Evolutionary conservation across 2,329 filamentous ascomycete genomes (phyloP).

Genomic region (Venturia aucupariae): DNA sequence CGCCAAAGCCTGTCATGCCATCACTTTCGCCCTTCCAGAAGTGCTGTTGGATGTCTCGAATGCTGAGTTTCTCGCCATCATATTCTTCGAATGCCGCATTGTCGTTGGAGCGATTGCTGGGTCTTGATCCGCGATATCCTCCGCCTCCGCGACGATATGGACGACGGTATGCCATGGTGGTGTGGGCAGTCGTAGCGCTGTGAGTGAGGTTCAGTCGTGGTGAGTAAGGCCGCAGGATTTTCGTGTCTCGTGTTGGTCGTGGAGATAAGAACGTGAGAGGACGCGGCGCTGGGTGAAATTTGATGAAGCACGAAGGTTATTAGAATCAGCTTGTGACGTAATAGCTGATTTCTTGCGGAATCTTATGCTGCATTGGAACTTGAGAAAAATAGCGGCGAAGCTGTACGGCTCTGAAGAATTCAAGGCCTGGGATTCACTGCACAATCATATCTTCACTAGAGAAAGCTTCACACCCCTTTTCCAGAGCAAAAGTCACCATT

Average conservation of each 20-base stretch:
- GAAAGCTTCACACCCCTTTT: no score
- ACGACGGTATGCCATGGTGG: not conserved
- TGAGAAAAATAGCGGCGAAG: no score
- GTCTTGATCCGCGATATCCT: not conserved
- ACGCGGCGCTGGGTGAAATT: not conserved
- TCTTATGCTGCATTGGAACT: not conserved
- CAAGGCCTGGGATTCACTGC: no score
- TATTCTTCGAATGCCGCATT: not conserved
- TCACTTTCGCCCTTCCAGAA: slow-evolving; percentile 7
- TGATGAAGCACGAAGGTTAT: not conserved
- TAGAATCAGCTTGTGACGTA: not conserved
- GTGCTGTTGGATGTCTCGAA: slow-evolving; percentile 12
- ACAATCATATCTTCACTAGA: no score
- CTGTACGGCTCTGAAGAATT: no score
- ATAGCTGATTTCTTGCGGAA: not conserved
- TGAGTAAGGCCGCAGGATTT: no score
- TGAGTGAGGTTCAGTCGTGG: not conserved
- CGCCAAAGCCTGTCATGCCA: not conserved
- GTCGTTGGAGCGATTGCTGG: not conserved
- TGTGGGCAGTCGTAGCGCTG: not conserved
- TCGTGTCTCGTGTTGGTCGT: not conserved
- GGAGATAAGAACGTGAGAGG: not conserved
- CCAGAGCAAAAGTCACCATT: no score
- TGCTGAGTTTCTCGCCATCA: not conserved
- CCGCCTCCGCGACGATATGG: slow-evolving; percentile 3